Evolutionary conservation across 495 filamentous ascomycete genomes (phyloP), one percentile per base, ranked within the genome.

Genomic region (Articulospora tetracladia): DNA sequence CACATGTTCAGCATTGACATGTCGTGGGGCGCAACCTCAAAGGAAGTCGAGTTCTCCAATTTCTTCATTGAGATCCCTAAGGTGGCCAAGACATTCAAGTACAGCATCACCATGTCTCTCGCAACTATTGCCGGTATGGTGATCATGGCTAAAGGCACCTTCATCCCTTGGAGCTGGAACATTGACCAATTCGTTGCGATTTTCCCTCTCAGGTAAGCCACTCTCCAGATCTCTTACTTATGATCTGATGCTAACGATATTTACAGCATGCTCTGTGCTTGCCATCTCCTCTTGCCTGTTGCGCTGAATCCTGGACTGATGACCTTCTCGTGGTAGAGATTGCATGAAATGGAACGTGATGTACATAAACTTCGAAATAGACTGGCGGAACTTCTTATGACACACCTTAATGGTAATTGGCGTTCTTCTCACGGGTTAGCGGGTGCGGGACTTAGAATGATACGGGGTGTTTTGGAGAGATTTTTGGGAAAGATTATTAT

Each of bases 1-100:
- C 85, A 88, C 62, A 79, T 86, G 67, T 82, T 86, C 68, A 72
- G 75, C 69, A 78, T 87, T 67, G 76, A 83, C 67, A 86, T 87
- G 77, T 69, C 70, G 23, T 88, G 85, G 85, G 79, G 78, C 15
- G 77, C 83, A 22, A 88, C 85, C 1, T 77, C 62, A 25, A 68
- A 68, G 24, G 85, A 88, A 68, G 71, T 80, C 23, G 84, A 85
- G 62, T 73, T 83, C 39, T 76, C 79, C 1, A 76, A 77, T 54
- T 88, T 88, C 68, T 79, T 84, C 61, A 70, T 83, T 63, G 85
- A 87, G 62, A 75, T 85, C n/a, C 53, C 53, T 15, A 55, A 55
- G 32, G 53, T 55, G 3, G 53, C 53, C n/a, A 36, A 41, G 28
- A 41, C 53, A 22, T 55, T 55, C 53, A 55, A 55, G 22, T 55